Percentiles rank a stretch among this genome's conserved stretches.
These are phyloP conservation scores for Globisporangium solare DNA, from an alignment of 352 stramenopile genomes.

Conservation along the genomic window DNA sequence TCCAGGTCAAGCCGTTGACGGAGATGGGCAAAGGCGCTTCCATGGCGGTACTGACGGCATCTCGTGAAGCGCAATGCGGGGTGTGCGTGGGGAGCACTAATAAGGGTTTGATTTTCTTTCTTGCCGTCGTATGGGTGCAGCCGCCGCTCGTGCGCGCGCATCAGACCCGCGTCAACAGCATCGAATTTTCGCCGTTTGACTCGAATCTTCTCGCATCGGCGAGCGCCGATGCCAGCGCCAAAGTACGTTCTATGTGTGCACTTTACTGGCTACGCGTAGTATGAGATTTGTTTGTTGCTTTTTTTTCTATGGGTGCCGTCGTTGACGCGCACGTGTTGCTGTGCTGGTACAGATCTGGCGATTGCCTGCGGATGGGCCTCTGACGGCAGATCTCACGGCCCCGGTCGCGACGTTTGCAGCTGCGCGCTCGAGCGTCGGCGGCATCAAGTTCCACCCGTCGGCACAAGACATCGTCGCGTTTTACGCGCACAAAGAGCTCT, in stretches of 20 bases:
- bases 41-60: conserved; percentile 15
- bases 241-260: conserved; percentile 15
- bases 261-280: not conserved
- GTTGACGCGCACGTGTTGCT: not conserved
- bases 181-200: conserved; percentile 61
- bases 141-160: conserved; percentile 60
- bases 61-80: no score
- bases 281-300: no score
- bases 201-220: conserved; percentile 46
- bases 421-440: conserved; percentile 21
- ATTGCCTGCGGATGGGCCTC: conserved; percentile 19
- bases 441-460: conserved; percentile 52
- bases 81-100: not conserved
- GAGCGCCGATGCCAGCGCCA: conserved; percentile 47
- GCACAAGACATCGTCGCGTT: conserved; percentile 38
- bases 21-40: conserved; percentile 37
- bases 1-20: conserved; percentile 52
- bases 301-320: not conserved
- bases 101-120: not conserved
- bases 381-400: conserved; percentile 27
- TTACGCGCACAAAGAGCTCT: conserved; percentile 34
- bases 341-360: conserved; percentile 41
- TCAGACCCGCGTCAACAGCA: conserved; percentile 47
- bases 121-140: conserved; percentile 14
- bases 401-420: conserved; percentile 15